These are phyloP conservation scores for Calonectria multiphialidica DNA, from an alignment of 2,329 filamentous ascomycete species.

Conservation along the genomic window DNA sequence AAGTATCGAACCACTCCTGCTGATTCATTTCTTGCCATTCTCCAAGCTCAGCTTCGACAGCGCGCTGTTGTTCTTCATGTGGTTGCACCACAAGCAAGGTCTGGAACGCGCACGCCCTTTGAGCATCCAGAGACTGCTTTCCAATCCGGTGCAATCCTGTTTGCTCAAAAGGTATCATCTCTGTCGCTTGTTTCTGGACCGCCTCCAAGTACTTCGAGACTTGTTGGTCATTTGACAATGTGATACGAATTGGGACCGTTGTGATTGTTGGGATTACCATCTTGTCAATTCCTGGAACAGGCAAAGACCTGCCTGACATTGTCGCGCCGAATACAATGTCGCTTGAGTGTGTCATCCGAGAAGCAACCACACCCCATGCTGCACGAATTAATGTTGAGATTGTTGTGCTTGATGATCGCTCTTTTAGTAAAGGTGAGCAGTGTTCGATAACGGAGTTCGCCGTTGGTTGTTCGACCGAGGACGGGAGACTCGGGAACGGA, in stretches of 20 bases:
- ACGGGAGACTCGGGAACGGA: constrained; percentile 20
- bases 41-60: not conserved
- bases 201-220: constrained; percentile 56
- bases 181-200: constrained; percentile 27
- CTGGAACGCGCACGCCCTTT: not conserved
- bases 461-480: not conserved
- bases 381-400: constrained; percentile 39
- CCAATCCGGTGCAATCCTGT: constrained; percentile 5
- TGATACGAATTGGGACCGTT: constrained; percentile 34
- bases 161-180: constrained; percentile 30
- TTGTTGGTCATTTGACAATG: constrained; percentile 39
- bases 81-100: constrained; percentile 6
- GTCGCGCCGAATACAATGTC: constrained; percentile 41
- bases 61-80: not conserved
- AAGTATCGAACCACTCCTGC: constrained; percentile 9
- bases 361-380: constrained; percentile 44
- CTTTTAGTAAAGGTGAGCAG: not conserved
- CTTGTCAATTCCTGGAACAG: constrained; percentile 34
- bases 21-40: constrained; percentile 4
- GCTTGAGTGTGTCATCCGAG: constrained; percentile 28
- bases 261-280: constrained; percentile 35
- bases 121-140: not conserved
- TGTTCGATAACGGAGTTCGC: not conserved
- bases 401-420: not conserved
- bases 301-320: constrained; percentile 39